Percentiles rank a stretch among this genome's conserved stretches.
Conservation (phyloP, 139 green algal species). For the Chlorella vulgaris region DNA sequence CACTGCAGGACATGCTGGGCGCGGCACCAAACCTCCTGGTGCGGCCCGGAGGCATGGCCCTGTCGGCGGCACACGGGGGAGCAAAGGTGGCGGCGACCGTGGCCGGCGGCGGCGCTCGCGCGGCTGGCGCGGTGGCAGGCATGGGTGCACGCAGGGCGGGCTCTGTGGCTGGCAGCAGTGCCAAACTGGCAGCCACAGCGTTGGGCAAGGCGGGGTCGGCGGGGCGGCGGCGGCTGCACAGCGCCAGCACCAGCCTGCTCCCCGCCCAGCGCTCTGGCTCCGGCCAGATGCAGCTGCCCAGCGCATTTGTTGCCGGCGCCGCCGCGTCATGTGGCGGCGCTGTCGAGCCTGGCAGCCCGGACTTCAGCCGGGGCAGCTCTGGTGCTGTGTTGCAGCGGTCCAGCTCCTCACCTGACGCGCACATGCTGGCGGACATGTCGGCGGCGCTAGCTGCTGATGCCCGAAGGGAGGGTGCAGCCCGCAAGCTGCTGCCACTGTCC, state of each 20-base stretch:
- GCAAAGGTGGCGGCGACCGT: background rate
- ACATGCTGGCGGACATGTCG: background rate
- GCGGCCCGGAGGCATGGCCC: background rate
- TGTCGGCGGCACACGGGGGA: background rate
- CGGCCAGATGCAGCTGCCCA: background rate
- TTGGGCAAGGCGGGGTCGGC: constrained; percentile 1
- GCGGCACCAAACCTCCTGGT: background rate
- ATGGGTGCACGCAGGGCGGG: background rate
- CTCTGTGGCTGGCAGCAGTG: background rate
- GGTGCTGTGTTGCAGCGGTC: background rate
- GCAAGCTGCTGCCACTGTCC: background rate
- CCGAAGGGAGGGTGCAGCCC: background rate
- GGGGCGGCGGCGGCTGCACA: background rate
- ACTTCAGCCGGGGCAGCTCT: background rate
- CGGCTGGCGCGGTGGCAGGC: background rate
- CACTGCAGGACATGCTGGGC: background rate
- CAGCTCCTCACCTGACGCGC: background rate
- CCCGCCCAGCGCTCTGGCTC: background rate
- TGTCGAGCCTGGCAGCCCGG: background rate
- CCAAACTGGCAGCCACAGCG: background rate
- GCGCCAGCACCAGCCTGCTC: background rate
- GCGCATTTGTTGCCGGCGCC: background rate
- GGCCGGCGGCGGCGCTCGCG: background rate
- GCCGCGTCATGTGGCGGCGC: too few relatives aligned
- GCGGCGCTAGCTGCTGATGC: background rate